Evolutionary conservation across 2,329 filamentous ascomycete genomes (phyloP).

Genomic region (Microdochium bolleyi): DNA sequence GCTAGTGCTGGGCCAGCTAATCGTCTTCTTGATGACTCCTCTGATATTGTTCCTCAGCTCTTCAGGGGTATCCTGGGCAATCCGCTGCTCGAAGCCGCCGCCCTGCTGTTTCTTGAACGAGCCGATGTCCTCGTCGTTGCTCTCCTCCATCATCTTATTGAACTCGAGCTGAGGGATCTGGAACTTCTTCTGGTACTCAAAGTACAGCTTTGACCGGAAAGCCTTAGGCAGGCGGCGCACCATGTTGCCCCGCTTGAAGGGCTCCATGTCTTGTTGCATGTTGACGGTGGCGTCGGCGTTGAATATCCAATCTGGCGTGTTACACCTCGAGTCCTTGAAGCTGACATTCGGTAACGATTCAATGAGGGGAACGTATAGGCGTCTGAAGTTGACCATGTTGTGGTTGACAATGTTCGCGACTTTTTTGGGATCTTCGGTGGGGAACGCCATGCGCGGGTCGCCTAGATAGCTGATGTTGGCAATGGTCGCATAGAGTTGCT

Average conservation of each 20-base stretch:
- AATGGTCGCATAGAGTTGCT: constrained; percentile 83
- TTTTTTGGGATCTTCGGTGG: constrained; percentile 86
- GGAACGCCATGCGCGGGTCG: constrained; percentile 89
- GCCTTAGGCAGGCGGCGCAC: constrained; percentile 79
- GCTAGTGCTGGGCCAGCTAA: constrained; percentile 83
- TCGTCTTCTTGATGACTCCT: constrained; percentile 75
- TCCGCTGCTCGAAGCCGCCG: constrained; percentile 77
- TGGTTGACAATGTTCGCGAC: constrained; percentile 89
- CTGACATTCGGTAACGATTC: constrained; percentile 82
- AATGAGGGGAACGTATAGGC: constrained; percentile 83
- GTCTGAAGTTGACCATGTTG: constrained; percentile 85
- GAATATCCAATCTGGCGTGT: constrained; percentile 52
- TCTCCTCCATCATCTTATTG: constrained; percentile 72
- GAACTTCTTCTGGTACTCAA: constrained; percentile 88
- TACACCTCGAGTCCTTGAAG: constrained; percentile 60
- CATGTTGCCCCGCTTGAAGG: constrained; percentile 88
- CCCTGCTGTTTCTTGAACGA: constrained; percentile 68
- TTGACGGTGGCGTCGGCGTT: constrained; percentile 56
- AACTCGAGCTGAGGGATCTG: constrained; percentile 79
- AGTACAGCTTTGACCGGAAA: constrained; percentile 87
- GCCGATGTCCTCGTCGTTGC: constrained; percentile 59
- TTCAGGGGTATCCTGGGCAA: constrained; percentile 60
- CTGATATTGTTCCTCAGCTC: constrained; percentile 66
- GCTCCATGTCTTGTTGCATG: constrained; percentile 87
- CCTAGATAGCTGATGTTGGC: constrained; percentile 90